Base-by-base conservation (phyloP, 140 eudicot species). In the Bidens hawaiensis region DNA sequence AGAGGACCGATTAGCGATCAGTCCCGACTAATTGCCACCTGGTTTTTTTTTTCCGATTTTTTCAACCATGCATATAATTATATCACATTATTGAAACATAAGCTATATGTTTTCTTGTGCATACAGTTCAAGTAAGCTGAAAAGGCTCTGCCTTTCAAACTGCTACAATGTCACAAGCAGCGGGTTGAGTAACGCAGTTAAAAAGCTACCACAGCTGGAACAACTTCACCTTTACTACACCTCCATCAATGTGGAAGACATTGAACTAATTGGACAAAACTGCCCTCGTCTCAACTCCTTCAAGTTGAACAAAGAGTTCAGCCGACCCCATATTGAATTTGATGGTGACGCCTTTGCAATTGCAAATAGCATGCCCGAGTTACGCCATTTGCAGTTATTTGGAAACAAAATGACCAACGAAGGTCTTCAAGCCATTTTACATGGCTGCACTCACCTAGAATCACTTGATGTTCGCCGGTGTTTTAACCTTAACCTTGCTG, bases 381-480 rank as follows among this genome's bases (percentile, higher is more conserved):
- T 87, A 66, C 79, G 65, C 54, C 77, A 76, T 66, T 79, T 87
- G 46, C 93, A 84, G 43, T 57, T 87, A 18, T 34, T 83, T 31
- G 95, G 94, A 18, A 73, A 58, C 24, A 58, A 40, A 28, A 59
- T 87, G 86, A 67, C 89, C 63, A 76, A 68, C 26, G 69, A 63
- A 4, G 93, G 95, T 4, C 49, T 83, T 27, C 56, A 66, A 67
- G 81, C 89, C 41, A 78, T 87, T 55, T 80, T 87, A 24, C 75
- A 70, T 52, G 73, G 71, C 48, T 87, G 95, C 60, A 78, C 81
- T 14, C 70, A 58, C 47, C 80, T 84, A 14, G 93, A 79, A 74
- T 81, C 82, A 7, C 86, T 87, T 50, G 93, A 83, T 48, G 47
- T 87, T 18, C 74, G 93, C 40, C 61, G 58, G 73, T 84, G 91